phyloP scores from a whole-genome alignment of 2,329 filamentous ascomycete genomes.

The Phyllosticta paracitricarpa region DNA sequence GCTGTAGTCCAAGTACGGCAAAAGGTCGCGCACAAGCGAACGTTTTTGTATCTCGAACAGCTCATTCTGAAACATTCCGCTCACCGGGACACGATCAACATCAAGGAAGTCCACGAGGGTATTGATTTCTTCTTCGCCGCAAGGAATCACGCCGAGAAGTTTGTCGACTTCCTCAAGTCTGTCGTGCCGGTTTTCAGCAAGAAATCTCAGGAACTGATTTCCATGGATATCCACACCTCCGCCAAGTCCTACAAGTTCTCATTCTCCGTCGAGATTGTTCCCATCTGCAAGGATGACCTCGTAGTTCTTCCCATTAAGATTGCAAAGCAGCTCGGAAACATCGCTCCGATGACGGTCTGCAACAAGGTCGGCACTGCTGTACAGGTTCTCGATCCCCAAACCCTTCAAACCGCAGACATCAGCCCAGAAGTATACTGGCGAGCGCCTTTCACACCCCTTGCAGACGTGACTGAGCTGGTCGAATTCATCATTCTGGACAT shows the following conservation, averaged over 20 bases:
- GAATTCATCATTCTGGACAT: conserved; percentile 96
- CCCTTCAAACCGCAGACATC: conserved; percentile 82
- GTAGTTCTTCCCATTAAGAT: conserved; percentile 87
- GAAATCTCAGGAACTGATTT: conserved; percentile 88
- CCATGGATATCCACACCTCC: conserved; percentile 82
- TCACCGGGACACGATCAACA: conserved; percentile 90
- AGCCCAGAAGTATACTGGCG: conserved; percentile 82
- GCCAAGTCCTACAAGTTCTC: conserved; percentile 92
- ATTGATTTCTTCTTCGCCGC: conserved; percentile 92
- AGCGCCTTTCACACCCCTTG: conserved; percentile 70
- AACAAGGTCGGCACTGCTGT: conserved; percentile 80
- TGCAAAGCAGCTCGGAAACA: conserved; percentile 80
- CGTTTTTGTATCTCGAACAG: conserved; percentile 78
- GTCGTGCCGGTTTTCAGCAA: conserved; percentile 70
- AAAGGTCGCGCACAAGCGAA: conserved; percentile 92
- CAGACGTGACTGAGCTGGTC: conserved; percentile 73
- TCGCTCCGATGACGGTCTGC: conserved; percentile 76
- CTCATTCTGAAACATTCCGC: conserved; percentile 90
- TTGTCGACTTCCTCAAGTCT: conserved; percentile 80
- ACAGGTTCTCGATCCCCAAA: conserved; percentile 81
- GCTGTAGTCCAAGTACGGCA: conserved; percentile 91
- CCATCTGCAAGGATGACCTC: conserved; percentile 94
- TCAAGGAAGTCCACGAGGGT: conserved; percentile 92
- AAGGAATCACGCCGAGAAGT: conserved; percentile 83
- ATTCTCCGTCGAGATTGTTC: conserved; percentile 79